A percentile compares a stretch with the other conserved stretches of the same genome.
phyloP scores from a whole-genome alignment of 106 monocot species.

The Iris macrosiphon region DNA sequence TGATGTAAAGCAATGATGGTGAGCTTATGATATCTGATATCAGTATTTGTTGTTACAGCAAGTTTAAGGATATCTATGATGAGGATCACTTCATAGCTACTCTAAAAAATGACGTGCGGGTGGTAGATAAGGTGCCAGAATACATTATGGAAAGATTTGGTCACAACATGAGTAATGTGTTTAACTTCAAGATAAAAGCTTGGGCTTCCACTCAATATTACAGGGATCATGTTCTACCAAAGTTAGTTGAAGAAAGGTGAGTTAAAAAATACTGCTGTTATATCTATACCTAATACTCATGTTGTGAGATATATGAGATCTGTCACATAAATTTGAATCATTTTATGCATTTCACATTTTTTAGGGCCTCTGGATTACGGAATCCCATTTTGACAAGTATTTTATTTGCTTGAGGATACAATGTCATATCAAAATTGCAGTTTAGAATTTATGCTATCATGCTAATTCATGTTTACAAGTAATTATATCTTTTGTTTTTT shows the following conservation, averaged over 20 bases:
- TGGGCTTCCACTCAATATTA: slow-evolving; percentile 78
- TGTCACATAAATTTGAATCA: no score
- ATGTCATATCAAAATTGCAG: no score
- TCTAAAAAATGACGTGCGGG: slow-evolving; percentile 79
- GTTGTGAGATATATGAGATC: no score
- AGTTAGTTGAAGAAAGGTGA: slow-evolving; percentile 88
- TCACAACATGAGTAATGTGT: slow-evolving; percentile 95
- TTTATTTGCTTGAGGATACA: no score
- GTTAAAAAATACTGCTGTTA: no score
- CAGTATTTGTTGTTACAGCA: slow-evolving; percentile 46
- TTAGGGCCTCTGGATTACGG: no score
- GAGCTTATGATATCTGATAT: not conserved
- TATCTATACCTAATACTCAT: no score
- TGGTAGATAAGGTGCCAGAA: slow-evolving; percentile 79
- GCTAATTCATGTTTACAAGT: no score
- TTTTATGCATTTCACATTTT: no score
- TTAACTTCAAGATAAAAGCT: slow-evolving; percentile 95
- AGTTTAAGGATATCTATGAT: slow-evolving; percentile 96
- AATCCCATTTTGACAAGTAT: no score
- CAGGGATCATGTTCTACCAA: slow-evolving; percentile 73
- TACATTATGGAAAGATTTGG: slow-evolving; percentile 95
- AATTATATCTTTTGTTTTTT: no score
- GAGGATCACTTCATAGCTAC: slow-evolving; percentile 72
- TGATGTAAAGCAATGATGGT: not conserved
- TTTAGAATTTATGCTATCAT: no score